Evolutionary conservation across 2,329 filamentous ascomycete species (phyloP).

Genomic region (Mariannaea sp.): DNA sequence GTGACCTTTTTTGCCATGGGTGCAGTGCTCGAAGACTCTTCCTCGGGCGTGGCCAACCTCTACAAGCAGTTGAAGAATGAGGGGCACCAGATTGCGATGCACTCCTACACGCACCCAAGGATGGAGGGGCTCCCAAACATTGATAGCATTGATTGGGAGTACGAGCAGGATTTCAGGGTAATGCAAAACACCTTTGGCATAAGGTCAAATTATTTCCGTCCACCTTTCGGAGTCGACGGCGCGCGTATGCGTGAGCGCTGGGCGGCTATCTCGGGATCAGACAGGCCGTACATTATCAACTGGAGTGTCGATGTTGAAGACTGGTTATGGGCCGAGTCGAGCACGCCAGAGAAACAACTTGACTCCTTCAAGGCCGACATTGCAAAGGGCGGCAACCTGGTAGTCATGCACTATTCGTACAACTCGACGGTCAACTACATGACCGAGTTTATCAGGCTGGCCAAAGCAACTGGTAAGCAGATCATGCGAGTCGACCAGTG

Average conservation of each 20-base stretch:
- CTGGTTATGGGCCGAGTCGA: slow-evolving; percentile 67
- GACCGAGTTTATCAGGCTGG: slow-evolving; percentile 66
- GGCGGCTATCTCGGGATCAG: slow-evolving; percentile 54
- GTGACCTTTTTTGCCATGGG: slow-evolving; percentile 76
- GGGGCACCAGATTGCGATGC: slow-evolving; percentile 71
- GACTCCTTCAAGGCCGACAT: slow-evolving; percentile 68
- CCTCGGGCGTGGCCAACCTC: slow-evolving; percentile 65
- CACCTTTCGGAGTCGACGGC: slow-evolving; percentile 71
- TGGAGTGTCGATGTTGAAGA: slow-evolving; percentile 76
- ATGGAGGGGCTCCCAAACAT: slow-evolving; percentile 61
- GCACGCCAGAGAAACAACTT: slow-evolving; percentile 69
- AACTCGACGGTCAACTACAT: slow-evolving; percentile 67
- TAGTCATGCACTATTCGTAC: slow-evolving; percentile 73
- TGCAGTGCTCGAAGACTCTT: slow-evolving; percentile 60
- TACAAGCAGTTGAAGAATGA: slow-evolving; percentile 65
- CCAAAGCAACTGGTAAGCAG: slow-evolving; percentile 66
- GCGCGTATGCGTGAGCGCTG: slow-evolving; percentile 68
- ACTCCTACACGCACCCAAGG: slow-evolving; percentile 72
- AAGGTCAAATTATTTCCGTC: slow-evolving; percentile 63
- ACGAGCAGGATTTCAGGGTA: slow-evolving; percentile 59
- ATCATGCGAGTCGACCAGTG: slow-evolving; percentile 71
- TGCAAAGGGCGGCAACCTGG: slow-evolving; percentile 63
- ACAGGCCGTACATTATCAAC: slow-evolving; percentile 63
- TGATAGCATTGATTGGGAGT: slow-evolving; percentile 64
- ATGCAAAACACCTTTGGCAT: slow-evolving; percentile 47